Percentiles rank a stretch among this genome's conserved stretches.
These are phyloP conservation scores for Mortierella sp. DNA, from an alignment of 371 early-diverging fungal species.

Conservation along the genomic window DNA sequence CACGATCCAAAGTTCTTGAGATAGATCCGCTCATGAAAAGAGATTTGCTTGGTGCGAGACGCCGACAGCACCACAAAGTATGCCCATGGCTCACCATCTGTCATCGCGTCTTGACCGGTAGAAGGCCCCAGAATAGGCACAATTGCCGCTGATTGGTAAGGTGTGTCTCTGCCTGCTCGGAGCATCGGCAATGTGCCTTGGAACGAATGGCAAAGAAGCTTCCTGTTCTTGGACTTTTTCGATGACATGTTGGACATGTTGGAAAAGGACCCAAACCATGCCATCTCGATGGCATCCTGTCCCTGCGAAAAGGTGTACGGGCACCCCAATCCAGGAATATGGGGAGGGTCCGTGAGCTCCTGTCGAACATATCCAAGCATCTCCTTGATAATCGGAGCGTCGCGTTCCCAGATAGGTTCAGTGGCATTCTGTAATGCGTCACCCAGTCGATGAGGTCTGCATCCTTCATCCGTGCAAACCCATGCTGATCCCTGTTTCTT, in stretches of 20 bases:
- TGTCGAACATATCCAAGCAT: constrained; percentile 47
- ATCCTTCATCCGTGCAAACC: constrained; percentile 50
- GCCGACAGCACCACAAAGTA: constrained; percentile 52
- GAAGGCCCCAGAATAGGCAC: constrained; percentile 51
- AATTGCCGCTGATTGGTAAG: constrained; percentile 46
- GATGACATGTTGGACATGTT: neutral
- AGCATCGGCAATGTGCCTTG: constrained; percentile 50
- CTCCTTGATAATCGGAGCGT: constrained; percentile 39
- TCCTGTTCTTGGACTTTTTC: constrained; percentile 18
- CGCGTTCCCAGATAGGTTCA: constrained; percentile 46
- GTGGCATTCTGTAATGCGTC: constrained; percentile 35
- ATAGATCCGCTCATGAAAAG: constrained; percentile 54
- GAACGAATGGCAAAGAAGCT: constrained; percentile 45
- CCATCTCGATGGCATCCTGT: constrained; percentile 34
- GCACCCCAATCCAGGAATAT: constrained; percentile 6
- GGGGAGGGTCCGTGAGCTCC: constrained; percentile 17
- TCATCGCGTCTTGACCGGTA: constrained; percentile 2
- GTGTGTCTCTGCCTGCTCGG: constrained; percentile 15
- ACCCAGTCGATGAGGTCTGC: constrained; percentile 44
- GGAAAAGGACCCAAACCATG: constrained; percentile 26
- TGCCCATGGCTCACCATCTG: constrained; percentile 46
- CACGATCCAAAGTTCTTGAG: constrained; percentile 57
- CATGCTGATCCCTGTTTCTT: constrained; percentile 30
- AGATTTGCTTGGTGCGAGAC: constrained; percentile 50
- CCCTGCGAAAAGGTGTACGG: constrained; percentile 23